Percentiles rank a stretch among this genome's conserved stretches.
Evolutionary conservation across 192 early-diverging fungal genomes (phyloP).

Genomic region (Coemansia sp.): DNA sequence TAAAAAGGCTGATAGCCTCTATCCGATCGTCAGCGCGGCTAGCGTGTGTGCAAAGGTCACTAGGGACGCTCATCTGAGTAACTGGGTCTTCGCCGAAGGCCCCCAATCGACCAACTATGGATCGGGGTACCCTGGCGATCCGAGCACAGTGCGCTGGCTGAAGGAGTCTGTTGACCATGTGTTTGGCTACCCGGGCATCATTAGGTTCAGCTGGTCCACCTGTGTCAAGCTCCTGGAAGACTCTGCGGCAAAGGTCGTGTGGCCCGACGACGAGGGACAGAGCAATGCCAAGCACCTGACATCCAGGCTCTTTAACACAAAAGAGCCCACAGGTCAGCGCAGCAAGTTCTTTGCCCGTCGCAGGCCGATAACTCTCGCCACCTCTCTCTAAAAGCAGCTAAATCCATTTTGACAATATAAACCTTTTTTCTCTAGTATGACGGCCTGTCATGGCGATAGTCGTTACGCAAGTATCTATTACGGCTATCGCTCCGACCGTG

Average conservation of each 20-base stretch:
- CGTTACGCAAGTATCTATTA: slow-evolving; percentile 3
- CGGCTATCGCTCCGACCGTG: slow-evolving; percentile 1
- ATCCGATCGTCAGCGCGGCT: slow-evolving; percentile 93
- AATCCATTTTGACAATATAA: slow-evolving; percentile 1
- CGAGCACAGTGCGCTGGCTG: slow-evolving; percentile 87
- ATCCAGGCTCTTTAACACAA: slow-evolving; percentile 5
- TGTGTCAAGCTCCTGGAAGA: slow-evolving; percentile 70
- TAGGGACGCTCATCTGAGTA: slow-evolving; percentile 38
- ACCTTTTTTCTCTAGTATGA: neutral
- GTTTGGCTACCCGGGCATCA: slow-evolving; percentile 90
- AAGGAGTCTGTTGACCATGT: slow-evolving; percentile 71
- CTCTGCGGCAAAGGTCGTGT: slow-evolving; percentile 13
- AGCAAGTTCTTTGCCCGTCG: slow-evolving; percentile 42
- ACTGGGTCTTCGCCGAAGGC: slow-evolving; percentile 51
- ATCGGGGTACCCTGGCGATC: slow-evolving; percentile 90
- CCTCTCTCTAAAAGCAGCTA: slow-evolving; percentile 13
- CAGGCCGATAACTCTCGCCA: slow-evolving; percentile 9
- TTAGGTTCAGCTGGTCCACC: slow-evolving; percentile 96
- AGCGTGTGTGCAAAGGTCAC: slow-evolving; percentile 92
- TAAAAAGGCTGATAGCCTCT: slow-evolving; percentile 92
- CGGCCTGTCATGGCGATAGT: slow-evolving; percentile 1
- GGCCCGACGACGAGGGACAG: slow-evolving; percentile 35
- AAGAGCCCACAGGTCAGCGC: slow-evolving; percentile 11
- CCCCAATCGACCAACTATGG: slow-evolving; percentile 65
- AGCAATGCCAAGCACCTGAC: neutral